Conservation (phyloP, 75 land plant species). For the Picea glauca region DNA sequence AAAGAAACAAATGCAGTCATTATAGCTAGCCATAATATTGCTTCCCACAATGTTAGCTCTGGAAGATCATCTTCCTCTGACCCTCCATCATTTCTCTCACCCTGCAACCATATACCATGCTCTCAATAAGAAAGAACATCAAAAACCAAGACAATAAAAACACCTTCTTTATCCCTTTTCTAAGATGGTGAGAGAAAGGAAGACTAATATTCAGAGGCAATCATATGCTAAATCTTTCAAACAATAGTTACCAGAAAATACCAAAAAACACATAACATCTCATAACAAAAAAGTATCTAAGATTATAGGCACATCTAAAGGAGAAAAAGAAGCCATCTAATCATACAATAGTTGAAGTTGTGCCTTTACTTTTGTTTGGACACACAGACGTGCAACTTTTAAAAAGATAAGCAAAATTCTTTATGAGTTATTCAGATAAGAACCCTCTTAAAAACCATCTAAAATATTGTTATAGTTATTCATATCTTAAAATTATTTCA, state of each 20-base stretch:
- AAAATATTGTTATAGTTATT: no score
- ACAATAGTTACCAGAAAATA: neutral
- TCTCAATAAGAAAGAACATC: neutral
- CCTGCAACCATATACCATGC: constrained; percentile 22
- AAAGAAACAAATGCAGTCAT: constrained; percentile 67
- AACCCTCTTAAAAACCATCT: no score
- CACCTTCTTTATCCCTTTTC: neutral
- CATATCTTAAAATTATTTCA: no score
- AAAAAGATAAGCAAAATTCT: no score
- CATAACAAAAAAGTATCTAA: no score
- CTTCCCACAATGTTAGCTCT: constrained; percentile 49
- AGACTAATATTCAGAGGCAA: neutral
- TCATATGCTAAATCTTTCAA: neutral
- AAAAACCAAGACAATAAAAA: neutral
- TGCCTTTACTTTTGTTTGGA: no score
- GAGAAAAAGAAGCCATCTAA: no score
- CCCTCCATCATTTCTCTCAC: constrained; percentile 16
- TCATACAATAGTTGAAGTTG: no score
- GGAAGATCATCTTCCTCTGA: constrained; percentile 45
- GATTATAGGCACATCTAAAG: no score
- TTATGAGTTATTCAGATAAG: no score
- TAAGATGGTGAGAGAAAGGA: neutral
- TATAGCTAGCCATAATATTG: constrained; percentile 66
- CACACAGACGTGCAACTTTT: no score
- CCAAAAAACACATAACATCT: no score